Conservation (phyloP, 129 eudicot genomes). For the Flaveria trinervia region DNA sequence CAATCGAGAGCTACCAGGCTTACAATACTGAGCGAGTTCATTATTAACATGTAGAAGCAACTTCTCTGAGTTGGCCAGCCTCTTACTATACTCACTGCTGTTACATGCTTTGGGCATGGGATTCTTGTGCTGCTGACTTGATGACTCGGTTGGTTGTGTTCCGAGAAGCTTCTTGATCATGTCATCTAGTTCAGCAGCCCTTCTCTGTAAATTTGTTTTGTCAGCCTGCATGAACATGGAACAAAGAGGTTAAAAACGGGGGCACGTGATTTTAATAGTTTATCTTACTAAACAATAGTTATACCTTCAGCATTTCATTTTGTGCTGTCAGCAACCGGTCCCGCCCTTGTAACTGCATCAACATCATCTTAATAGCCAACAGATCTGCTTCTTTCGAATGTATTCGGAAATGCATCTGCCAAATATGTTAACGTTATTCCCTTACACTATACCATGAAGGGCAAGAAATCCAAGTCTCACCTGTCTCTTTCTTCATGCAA, state of each 20-base stretch:
- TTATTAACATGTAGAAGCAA: slow-evolving; percentile 47
- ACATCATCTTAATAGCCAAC: slow-evolving; percentile 47
- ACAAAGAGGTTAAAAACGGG: neutral
- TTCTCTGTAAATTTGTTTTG: slow-evolving; percentile 59
- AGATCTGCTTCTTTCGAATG: slow-evolving; percentile 54
- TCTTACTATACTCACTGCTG: slow-evolving; percentile 44
- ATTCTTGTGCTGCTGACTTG: slow-evolving; percentile 31
- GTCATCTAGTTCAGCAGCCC: slow-evolving; percentile 69
- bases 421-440: neutral
- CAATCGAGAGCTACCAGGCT: slow-evolving; percentile 38
- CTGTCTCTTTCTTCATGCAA: slow-evolving; percentile 72
- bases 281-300: neutral
- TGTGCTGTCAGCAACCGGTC: slow-evolving; percentile 73
- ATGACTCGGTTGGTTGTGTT: slow-evolving; percentile 37
- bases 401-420: slow-evolving; percentile 61
- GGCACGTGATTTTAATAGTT: neutral
- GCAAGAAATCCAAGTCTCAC: slow-evolving; percentile 34
- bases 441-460: neutral
- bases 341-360: slow-evolving; percentile 68
- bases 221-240: slow-evolving; percentile 50
- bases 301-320: slow-evolving; percentile 82
- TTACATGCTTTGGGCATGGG: slow-evolving; percentile 31
- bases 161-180: slow-evolving; percentile 65
- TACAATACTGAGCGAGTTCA: slow-evolving; percentile 55
- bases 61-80: slow-evolving; percentile 49